Percentiles rank a stretch among this genome's conserved stretches.
phyloP scores from a whole-genome alignment of 805 yeast genomes.

The Ogataea nonfermentans region DNA sequence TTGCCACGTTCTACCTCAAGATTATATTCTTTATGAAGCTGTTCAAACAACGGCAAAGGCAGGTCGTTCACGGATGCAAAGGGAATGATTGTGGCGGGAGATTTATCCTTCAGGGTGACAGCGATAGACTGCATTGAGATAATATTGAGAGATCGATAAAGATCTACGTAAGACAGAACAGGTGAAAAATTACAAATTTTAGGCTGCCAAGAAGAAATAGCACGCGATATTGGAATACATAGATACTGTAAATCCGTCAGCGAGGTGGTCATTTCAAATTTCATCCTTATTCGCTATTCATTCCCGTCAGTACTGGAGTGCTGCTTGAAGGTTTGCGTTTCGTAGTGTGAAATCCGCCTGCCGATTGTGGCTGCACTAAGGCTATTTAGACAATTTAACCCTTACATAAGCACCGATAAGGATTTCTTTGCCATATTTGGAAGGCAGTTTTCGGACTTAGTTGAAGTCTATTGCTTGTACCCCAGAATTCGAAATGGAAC shows the following conservation, averaged over 20 bases:
- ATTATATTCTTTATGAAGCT: conserved; percentile 54
- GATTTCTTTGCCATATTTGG: conserved; percentile 9
- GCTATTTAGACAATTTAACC: too few species aligned
- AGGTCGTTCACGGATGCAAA: conserved; percentile 46
- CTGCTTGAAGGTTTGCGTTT: too few species aligned
- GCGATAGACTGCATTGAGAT: conserved; percentile 8
- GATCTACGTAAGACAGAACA: not conserved
- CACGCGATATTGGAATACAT: not conserved
- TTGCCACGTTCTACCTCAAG: conserved; percentile 65
- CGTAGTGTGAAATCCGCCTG: not conserved
- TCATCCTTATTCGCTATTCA: too few species aligned
- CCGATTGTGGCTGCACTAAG: too few species aligned
- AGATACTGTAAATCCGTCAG: too few species aligned
- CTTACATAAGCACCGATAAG: conserved; percentile 7
- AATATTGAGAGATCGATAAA: conserved; percentile 4
- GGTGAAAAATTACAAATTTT: not conserved
- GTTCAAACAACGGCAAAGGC: conserved; percentile 49
- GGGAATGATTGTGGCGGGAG: conserved; percentile 55
- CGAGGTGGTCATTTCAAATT: too few species aligned
- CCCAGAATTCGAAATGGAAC: not conserved
- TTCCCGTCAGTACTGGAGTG: too few species aligned
- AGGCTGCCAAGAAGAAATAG: not conserved
- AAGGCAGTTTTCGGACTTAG: conserved; percentile 9
- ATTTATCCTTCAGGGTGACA: conserved; percentile 27
- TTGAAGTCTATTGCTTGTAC: not conserved